Evolutionary conservation across 2,329 filamentous ascomycete species (phyloP), one percentile per base, ranked within the genome.

Genomic region (Hypoxylon sp.): DNA sequence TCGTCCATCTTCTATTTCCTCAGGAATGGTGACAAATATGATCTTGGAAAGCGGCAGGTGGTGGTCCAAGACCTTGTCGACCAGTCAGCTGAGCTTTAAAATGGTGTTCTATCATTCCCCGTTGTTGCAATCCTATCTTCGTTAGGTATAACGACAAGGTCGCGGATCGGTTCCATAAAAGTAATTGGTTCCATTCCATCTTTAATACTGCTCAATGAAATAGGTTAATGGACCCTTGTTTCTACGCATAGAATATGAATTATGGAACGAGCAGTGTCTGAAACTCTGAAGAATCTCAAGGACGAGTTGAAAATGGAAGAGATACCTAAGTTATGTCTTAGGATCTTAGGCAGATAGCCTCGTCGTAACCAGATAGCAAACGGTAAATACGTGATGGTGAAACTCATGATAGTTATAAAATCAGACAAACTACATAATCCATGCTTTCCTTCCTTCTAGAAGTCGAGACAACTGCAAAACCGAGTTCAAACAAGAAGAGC

Each of bases 1-100:
- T 64, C 70, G 4, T 72, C 70, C 14, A 61, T 74, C 1, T 78
- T 78, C 54, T 78, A 78, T 30, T 76, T 77, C 56, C 56, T 79
- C 13, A 72, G 72, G 50, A 64, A 71, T 3, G 77, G 77, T 3
- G 77, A 78, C 48, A 66, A 59, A 51, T 78, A 79, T 22, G 73
- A 79, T 56, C 63, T 79, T 4, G 74, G 68, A 8, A 66, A 62
- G 7, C 64, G 77, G 25, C 74, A 77, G 63, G 75, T 79, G 2
- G 55, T 78, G 1, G 72, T 70, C 27, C 61, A 35, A 44, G 48
- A 42, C n/a, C 8, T 55, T 33, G 10, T 35, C 13, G 22, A 54
- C 8, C 37, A 35, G 42, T 30, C 17, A 14, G 30, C 17, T 11
- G 40, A 44, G 8, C 40, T 44, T 44, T 44, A 11, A n/a, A 22